Evolutionary conservation across 257 asterid genomes (phyloP).

Genomic region (Scutellaria minor): DNA sequence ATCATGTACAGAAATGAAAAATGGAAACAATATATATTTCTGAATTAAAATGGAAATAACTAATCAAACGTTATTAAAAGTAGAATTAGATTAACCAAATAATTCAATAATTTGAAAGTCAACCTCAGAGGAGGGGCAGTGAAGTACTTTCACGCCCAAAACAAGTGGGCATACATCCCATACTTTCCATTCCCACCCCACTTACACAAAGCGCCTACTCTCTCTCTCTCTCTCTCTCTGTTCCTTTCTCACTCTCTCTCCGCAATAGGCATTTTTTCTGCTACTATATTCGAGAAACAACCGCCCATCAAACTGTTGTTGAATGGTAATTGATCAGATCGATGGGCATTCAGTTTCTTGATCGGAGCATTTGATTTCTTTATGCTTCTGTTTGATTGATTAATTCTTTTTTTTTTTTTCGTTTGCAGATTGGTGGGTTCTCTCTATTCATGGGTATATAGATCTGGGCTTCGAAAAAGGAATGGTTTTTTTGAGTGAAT

Average conservation of each 20-base stretch:
- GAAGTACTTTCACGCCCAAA: constrained; percentile 8
- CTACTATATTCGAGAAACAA: constrained; percentile 33
- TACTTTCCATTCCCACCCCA: constrained; percentile 27
- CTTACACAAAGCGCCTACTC: neutral
- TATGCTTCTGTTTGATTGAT: constrained; percentile 4
- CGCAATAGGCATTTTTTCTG: constrained; percentile 17
- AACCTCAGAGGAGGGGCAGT: constrained; percentile 34
- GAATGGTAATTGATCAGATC: constrained; percentile 31
- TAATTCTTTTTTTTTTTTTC: constrained; percentile 16
- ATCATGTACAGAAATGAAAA: no score
- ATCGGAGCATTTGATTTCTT: neutral
- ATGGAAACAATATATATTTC: no score
- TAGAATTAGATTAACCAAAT: constrained; percentile 5
- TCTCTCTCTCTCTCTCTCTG: constrained; percentile 15
- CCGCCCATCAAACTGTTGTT: constrained; percentile 36
- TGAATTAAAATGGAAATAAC: no score
- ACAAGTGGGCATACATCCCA: constrained; percentile 36
- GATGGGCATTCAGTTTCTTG: constrained; percentile 23
- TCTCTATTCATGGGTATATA: constrained; percentile 31
- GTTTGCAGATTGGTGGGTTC: constrained; percentile 38
- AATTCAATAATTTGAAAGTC: constrained; percentile 30
- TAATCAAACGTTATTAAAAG: neutral
- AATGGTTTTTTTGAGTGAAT: constrained; percentile 37
- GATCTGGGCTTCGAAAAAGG: constrained; percentile 50
- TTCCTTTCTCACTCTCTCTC: constrained; percentile 32